Percentiles rank a stretch among this genome's conserved stretches.
phyloP scores from a whole-genome alignment of 1,284 basidiomycete genomes.

The Malassezia slooffiae region DNA sequence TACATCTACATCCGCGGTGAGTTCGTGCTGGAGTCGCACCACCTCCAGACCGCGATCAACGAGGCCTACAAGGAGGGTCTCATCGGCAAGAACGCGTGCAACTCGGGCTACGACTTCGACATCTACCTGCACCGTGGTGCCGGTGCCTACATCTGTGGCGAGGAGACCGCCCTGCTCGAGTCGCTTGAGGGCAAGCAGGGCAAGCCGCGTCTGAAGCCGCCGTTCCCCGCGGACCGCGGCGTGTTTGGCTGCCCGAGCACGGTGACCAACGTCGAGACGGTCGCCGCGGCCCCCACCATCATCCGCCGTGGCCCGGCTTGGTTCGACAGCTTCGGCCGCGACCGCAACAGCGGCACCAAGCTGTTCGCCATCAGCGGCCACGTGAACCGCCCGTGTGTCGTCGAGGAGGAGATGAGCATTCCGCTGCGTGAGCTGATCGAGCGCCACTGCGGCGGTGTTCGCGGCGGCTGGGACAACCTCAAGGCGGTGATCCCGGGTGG shows the following conservation, averaged over 20 bases:
- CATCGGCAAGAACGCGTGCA: constrained; percentile 83
- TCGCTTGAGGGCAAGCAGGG: constrained; percentile 93
- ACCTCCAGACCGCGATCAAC: constrained; percentile 85
- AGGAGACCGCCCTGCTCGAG: constrained; percentile 96
- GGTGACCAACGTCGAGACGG: constrained; percentile 96
- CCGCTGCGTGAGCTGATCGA: constrained; percentile 85
- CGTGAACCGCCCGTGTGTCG: constrained; percentile 94
- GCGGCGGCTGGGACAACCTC: constrained; percentile 91
- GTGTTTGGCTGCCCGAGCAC: constrained; percentile 93
- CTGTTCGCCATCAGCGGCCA: constrained; percentile 90
- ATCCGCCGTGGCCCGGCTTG: constrained; percentile 79
- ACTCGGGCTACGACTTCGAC: constrained; percentile 84
- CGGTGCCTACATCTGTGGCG: constrained; percentile 95
- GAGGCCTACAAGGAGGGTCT: constrained; percentile 89
- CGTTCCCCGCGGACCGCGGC: constrained; percentile 95
- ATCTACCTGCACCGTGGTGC: constrained; percentile 95
- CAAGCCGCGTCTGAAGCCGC: constrained; percentile 95
- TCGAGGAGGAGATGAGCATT: constrained; percentile 99
- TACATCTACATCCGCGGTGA: constrained; percentile 99
- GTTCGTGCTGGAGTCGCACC: constrained; percentile 87
- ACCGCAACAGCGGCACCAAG: constrained; percentile 90
- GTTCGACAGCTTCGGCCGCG: constrained; percentile 85
- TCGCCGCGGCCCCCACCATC: constrained; percentile 92
- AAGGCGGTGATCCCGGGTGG: constrained; percentile 90
- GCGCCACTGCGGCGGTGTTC: constrained; percentile 88